These are phyloP conservation scores for Colletotrichum trifolii DNA, from an alignment of 2,329 filamentous ascomycete genomes.

Conservation along the genomic window DNA sequence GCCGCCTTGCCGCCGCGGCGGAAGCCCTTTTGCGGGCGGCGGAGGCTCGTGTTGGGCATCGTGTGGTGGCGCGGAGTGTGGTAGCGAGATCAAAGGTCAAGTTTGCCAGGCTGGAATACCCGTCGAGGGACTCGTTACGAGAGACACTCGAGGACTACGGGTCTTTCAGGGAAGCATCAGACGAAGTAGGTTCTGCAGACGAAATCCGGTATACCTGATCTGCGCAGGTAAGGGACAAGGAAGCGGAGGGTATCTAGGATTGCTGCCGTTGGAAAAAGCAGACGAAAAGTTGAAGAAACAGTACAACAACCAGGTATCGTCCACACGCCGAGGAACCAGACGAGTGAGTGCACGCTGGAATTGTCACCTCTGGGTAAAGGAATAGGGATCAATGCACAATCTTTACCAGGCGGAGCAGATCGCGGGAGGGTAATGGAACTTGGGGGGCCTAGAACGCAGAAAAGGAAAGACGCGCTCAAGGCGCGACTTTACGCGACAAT, in stretches of 20 bases:
- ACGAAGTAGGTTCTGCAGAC: not conserved
- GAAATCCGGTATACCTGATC: not conserved
- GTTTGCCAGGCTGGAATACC: conserved; percentile 6
- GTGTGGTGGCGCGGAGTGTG: conserved; percentile 40
- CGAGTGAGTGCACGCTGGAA: conserved; percentile 26
- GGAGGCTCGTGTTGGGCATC: conserved; percentile 71
- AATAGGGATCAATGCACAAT: conserved; percentile 15
- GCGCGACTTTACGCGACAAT: conserved; percentile 38
- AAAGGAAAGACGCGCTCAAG: conserved; percentile 29
- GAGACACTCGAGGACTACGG: conserved; percentile 7
- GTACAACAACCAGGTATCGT: conserved; percentile 16
- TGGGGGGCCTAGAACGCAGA: conserved; percentile 16
- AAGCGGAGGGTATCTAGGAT: conserved; percentile 27
- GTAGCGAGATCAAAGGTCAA: not conserved
- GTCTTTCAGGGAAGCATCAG: conserved; percentile 13
- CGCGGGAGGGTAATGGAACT: conserved; percentile 12
- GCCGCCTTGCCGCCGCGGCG: conserved; percentile 75
- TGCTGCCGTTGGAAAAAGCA: not conserved
- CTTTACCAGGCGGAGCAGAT: conserved; percentile 18
- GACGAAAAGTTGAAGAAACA: conserved; percentile 12
- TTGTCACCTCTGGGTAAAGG: conserved; percentile 25
- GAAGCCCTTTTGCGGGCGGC: conserved; percentile 73
- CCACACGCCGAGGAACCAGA: conserved; percentile 27
- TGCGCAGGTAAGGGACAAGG: not conserved
- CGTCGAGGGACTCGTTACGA: conserved; percentile 23